Base-by-base conservation (phyloP, 2,329 filamentous ascomycete species). In the Venturia effusa region DNA sequence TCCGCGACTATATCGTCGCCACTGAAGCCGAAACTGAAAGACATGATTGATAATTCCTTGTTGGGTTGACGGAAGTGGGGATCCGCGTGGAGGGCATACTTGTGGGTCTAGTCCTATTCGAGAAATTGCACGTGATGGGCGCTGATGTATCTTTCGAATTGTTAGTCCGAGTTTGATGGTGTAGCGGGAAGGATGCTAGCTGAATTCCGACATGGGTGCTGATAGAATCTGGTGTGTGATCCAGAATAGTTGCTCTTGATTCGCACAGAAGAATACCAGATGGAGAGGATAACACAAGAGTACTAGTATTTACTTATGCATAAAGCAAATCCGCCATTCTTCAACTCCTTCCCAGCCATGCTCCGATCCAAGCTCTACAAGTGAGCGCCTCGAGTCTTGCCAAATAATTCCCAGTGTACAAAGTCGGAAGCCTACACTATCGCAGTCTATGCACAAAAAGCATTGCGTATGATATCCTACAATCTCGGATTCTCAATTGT, bases 21-120 rank as follows among this genome's bases (percentile, higher is more conserved):
- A 57, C 45, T 51, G 34, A 63, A 63, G 6, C 61, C 61, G 27
- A 63, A 63, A 43, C 45, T 63, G 27, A 63, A 63, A 15, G 61
- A 57, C 51, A 57, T 57, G 30, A 57, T 57, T n/a, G 51, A 34
- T 34, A 19, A 57, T 57, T 57, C 15, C n/a, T n/a, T 27, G 3
- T 32, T 17, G 13, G 32, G 27, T 34, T 57, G 45, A 48, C 3
- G 27, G 3, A 27, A 22, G 45, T 51, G 22, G 45, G 22, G 45
- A 27, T 27, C 22, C 22, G 10, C 13, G 13, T 8, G 22, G 22
- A 15, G 4, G 43, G 8, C 4, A 24, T 3, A 7, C 7, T 27
- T 51, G 24, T 27, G 45, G 22, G 22, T 4, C 22, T 51, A 51
- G 22, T 51, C 45, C 45, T 11, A n/a, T 24, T 48, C 19, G 8